phyloP scores from a whole-genome alignment of 2,329 filamentous ascomycete genomes.

The Diplodia corticola region DNA sequence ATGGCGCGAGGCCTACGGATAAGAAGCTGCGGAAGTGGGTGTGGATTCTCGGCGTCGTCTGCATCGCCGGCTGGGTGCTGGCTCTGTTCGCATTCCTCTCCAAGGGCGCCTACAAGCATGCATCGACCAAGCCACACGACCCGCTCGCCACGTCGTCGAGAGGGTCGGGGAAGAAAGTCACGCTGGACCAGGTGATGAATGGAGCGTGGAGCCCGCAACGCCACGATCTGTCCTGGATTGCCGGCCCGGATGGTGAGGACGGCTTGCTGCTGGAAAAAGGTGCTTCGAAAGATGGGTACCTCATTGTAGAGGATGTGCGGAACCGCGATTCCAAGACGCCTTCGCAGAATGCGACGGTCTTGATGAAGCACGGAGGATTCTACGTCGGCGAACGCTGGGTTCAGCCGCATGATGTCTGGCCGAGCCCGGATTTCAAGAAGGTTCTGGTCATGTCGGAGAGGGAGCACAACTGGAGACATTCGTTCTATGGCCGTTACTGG shows the following conservation, averaged over 20 bases:
- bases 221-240: slow-evolving; percentile 75
- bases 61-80: slow-evolving; percentile 67
- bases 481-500: slow-evolving; percentile 83
- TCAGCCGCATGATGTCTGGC: slow-evolving; percentile 63
- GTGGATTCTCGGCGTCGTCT: slow-evolving; percentile 61
- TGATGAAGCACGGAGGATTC: slow-evolving; percentile 73
- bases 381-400: slow-evolving; percentile 58
- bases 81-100: slow-evolving; percentile 68
- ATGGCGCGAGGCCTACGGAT: slow-evolving; percentile 58
- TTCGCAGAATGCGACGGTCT: slow-evolving; percentile 58
- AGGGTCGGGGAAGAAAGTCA: slow-evolving; percentile 70
- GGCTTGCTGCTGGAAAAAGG: slow-evolving; percentile 78
- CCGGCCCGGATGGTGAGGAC: slow-evolving; percentile 73
- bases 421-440: slow-evolving; percentile 81
- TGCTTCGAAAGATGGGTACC: slow-evolving; percentile 58
- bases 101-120: slow-evolving; percentile 65
- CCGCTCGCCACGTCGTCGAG: slow-evolving; percentile 62
- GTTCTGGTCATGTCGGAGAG: slow-evolving; percentile 76
- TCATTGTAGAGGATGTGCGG: slow-evolving; percentile 85
- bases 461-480: slow-evolving; percentile 84
- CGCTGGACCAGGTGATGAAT: slow-evolving; percentile 67
- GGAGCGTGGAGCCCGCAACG: slow-evolving; percentile 65
- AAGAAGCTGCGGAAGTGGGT: slow-evolving; percentile 63
- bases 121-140: slow-evolving; percentile 65
- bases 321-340: slow-evolving; percentile 45